Conservation (phyloP, 2,329 filamentous ascomycete species). For the Neurospora sp. region DNA sequence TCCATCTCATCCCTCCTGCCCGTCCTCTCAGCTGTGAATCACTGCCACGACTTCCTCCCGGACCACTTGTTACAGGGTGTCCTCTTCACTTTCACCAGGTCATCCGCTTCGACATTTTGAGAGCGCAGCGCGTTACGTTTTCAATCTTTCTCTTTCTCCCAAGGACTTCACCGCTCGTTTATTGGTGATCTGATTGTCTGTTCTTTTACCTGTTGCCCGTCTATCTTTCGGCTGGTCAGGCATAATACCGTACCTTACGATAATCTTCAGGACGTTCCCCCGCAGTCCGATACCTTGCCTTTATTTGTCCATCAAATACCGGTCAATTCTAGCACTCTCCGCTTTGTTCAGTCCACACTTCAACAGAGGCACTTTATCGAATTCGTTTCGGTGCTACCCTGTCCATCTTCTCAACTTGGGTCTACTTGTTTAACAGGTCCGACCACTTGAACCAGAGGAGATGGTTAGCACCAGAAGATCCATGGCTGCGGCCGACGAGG, state of each 20-base stretch:
- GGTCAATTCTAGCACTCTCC: background rate
- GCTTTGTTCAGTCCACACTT: background rate
- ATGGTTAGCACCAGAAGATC: slow-evolving; percentile 8
- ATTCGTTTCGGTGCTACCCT: background rate
- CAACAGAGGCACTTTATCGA: background rate
- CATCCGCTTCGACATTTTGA: background rate
- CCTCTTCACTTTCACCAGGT: background rate
- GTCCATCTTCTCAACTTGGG: background rate
- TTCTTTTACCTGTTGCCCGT: background rate
- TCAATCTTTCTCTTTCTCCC: background rate
- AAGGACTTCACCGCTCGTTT: background rate
- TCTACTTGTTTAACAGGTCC: background rate
- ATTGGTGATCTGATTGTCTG: background rate
- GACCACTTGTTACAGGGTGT: background rate
- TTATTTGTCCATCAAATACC: background rate
- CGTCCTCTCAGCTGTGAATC: background rate
- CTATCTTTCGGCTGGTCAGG: background rate
- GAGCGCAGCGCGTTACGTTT: background rate
- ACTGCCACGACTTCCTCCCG: background rate
- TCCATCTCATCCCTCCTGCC: background rate
- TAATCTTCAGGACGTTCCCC: background rate
- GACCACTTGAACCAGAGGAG: background rate
- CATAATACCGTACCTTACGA: background rate
- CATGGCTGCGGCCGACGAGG: slow-evolving; percentile 9
- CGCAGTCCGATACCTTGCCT: background rate